Conservation (phyloP, 345 rosid genomes). For the Euphorbia tirucalli region DNA sequence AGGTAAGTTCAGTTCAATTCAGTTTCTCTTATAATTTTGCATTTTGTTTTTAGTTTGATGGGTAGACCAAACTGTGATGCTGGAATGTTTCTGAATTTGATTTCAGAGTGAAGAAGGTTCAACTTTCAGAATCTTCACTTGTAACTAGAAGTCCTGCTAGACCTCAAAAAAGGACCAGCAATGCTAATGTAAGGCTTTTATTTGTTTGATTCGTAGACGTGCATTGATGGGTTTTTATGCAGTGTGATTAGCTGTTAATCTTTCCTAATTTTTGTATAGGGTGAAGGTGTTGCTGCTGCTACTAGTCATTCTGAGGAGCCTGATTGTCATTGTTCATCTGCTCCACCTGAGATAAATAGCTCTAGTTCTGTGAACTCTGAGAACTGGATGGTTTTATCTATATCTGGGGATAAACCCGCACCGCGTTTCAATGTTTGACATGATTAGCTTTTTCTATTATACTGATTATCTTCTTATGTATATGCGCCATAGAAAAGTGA, state of each 20-base stretch:
- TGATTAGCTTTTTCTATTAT: neutral
- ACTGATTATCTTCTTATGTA: neutral
- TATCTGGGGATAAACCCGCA: constrained; percentile 70
- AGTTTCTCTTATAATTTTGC: neutral
- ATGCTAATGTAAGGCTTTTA: constrained; percentile 44
- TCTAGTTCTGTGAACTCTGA: constrained; percentile 53
- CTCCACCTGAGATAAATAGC: constrained; percentile 40
- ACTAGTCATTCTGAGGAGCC: constrained; percentile 49
- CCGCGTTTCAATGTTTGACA: constrained; percentile 75
- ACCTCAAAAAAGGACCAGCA: constrained; percentile 51
- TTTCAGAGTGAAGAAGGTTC: constrained; percentile 90
- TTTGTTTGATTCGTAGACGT: constrained; percentile 9
- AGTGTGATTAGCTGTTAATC: constrained; percentile 15
- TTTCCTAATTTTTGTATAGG: too few relatives aligned
- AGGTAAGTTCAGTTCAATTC: constrained; percentile 45
- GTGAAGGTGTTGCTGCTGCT: too few relatives aligned
- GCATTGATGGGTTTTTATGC: neutral
- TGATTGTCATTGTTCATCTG: constrained; percentile 45
- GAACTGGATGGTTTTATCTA: constrained; percentile 79
- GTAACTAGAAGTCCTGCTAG: constrained; percentile 78
- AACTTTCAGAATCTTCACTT: constrained; percentile 75
- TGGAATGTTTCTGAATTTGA: constrained; percentile 1
- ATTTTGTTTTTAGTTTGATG: neutral
- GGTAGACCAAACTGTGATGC: neutral
- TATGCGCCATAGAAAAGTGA: neutral